Evolutionary conservation across 176 grass and related monocot genomes (phyloP).

Genomic region (Musa itinerans): DNA sequence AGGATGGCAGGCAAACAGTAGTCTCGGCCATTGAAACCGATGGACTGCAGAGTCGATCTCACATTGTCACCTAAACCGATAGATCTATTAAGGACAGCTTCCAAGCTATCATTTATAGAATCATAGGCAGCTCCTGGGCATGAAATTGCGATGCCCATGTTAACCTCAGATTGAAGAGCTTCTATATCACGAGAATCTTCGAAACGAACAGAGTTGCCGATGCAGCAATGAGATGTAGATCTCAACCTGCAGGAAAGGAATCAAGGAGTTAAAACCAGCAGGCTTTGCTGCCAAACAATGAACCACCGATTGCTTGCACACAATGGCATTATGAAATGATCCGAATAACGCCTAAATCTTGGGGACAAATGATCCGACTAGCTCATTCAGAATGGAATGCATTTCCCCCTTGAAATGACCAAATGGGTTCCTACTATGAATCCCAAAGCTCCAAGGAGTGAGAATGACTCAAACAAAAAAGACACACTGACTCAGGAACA

Average conservation of each 20-base stretch:
- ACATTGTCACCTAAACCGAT: not conserved
- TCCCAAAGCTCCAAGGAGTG: not conserved
- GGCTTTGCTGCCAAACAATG: not conserved
- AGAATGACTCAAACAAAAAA: no score
- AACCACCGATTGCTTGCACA: not conserved
- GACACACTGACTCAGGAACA: no score
- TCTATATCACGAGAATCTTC: not conserved
- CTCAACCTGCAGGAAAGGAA: not conserved
- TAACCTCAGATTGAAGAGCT: not conserved
- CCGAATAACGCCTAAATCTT: no score
- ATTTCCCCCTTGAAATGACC: not conserved
- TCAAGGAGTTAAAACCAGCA: not conserved
- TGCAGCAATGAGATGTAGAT: not conserved
- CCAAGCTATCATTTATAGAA: not conserved
- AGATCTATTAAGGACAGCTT: constrained; percentile 3
- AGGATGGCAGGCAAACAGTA: constrained; percentile 10
- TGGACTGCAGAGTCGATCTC: constrained; percentile 23
- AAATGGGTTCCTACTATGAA: not conserved
- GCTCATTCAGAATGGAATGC: not conserved
- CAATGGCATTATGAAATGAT: no score
- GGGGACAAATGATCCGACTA: no score
- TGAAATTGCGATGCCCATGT: constrained; percentile 6
- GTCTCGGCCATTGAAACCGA: constrained; percentile 33
- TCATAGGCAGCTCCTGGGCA: not conserved
- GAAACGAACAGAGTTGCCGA: not conserved